These are phyloP conservation scores for Begonia loranthoides DNA, from an alignment of 306 rosid genomes.

Conservation along the genomic window DNA sequence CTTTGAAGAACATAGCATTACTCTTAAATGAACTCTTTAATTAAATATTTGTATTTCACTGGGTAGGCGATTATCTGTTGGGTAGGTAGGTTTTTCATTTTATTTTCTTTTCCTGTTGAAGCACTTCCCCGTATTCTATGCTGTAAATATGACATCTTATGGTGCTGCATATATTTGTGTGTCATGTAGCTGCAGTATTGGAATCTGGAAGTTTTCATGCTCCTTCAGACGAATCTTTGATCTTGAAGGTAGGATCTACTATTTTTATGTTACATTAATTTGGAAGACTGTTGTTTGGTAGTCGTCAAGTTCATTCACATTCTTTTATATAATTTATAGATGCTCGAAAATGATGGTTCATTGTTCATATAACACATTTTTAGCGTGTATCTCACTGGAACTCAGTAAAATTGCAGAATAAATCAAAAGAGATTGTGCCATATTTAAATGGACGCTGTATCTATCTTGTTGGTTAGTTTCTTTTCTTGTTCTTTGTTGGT, in stretches of 20 bases:
- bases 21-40: background rate
- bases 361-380: slow-evolving; percentile 12
- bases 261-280: background rate
- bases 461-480: slow-evolving; percentile 89
- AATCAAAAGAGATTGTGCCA: slow-evolving; percentile 49
- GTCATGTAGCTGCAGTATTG: slow-evolving; percentile 22
- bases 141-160: too few species aligned
- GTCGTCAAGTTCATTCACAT: too few species aligned
- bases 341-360: slow-evolving; percentile 7
- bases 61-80: too few species aligned
- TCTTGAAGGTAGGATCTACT: slow-evolving; percentile 24
- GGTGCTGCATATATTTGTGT: background rate
- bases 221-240: slow-evolving; percentile 20
- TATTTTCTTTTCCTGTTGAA: too few species aligned
- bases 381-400: slow-evolving; percentile 33
- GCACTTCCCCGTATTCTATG: too few species aligned
- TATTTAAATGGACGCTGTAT: slow-evolving; percentile 77
- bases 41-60: background rate
- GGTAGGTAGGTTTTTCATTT: too few species aligned
- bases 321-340: too few species aligned
- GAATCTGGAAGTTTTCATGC: slow-evolving; percentile 29
- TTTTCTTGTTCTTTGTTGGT: slow-evolving; percentile 16
- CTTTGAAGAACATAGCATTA: background rate
- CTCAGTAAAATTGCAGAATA: slow-evolving; percentile 54
- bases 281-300: too few species aligned